Percentiles rank a stretch among this genome's conserved stretches.
Conservation (phyloP, 106 monocot genomes). For the Apostasia ramifera region DNA sequence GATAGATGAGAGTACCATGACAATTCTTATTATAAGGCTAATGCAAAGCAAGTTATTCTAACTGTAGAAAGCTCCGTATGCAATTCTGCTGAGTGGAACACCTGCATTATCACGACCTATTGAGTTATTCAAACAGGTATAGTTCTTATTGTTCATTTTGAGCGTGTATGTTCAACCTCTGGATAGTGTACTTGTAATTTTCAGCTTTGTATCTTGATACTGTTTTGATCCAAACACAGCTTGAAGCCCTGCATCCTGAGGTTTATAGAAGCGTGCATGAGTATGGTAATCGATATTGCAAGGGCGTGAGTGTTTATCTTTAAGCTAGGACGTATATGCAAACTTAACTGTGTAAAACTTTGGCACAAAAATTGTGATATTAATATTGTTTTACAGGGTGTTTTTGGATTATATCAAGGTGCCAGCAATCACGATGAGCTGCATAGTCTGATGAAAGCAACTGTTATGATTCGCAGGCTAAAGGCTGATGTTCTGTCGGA, state of each 20-base stretch:
- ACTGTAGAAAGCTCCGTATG: slow-evolving; percentile 71
- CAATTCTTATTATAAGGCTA: too few relatives aligned
- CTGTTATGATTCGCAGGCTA: slow-evolving; percentile 95
- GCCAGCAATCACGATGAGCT: slow-evolving; percentile 95
- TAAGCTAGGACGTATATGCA: neutral
- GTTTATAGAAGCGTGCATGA: slow-evolving; percentile 92
- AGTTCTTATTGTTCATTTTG: neutral
- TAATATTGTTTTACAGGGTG: slow-evolving; percentile 36
- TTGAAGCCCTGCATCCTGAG: slow-evolving; percentile 83
- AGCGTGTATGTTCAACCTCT: neutral
- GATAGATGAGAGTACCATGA: too few relatives aligned
- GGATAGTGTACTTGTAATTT: neutral
- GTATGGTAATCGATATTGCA: slow-evolving; percentile 92
- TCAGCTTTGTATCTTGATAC: neutral
- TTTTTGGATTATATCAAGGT: slow-evolving; percentile 94
- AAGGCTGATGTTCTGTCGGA: slow-evolving; percentile 90
- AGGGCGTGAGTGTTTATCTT: slow-evolving; percentile 69
- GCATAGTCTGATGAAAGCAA: slow-evolving; percentile 94
- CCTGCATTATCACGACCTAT: slow-evolving; percentile 97
- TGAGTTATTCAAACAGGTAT: slow-evolving; percentile 94
- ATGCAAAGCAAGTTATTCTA: neutral
- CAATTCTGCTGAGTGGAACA: slow-evolving; percentile 86
- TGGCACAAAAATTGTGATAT: neutral
- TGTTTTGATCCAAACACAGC: slow-evolving; percentile 32
- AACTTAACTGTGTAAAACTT: neutral